Evolutionary conservation across 768 basidiomycete genomes (phyloP), one percentile per base, ranked within the genome.

Genomic region (Strobilomyces dryophilus): DNA sequence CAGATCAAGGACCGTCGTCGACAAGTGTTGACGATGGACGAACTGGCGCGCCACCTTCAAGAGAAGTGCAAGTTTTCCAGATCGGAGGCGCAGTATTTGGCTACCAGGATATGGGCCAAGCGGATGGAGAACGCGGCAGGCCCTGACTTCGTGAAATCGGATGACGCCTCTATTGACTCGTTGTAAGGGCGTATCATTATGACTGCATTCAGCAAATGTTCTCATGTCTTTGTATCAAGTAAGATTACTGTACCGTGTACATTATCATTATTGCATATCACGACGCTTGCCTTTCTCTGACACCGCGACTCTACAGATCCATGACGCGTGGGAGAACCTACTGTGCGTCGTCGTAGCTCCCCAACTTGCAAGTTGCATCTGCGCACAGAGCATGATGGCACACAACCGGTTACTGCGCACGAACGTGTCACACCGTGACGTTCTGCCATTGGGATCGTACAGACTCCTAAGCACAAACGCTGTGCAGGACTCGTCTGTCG

Each of bases 71-170:
- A 37, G 7, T 66, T 66, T 47, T 53, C 63, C 11, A 49, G 41
- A 14, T 29, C 48, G 8, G 65, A 67, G 39, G 66, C 61, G 15
- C 39, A n/a, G 29, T 53, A 63, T 24, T 45, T 68, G 37, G 66
- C 64, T 1, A 11, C 24, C 10, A 66, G 56, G 43, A 66, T 66
- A 54, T 65, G 60, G 65, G 54, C 44, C 21, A 56, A 49, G 47
- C 52, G 64, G 39, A 41, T 51, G 53, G 63, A 67, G 36, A 49
- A 43, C 39, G 43, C 44, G 1, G n/a, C n/a, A n/a, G 63, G 60
- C 0, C 64, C 64, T 1, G 58, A 65, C 24, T 65, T 62, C 24
- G 60, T 67, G 31, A 67, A 67, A 52, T 54, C 49, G 8, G 56
- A 60, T 32, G 57, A 62, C 15, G 5, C 18, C 39, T 59, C 51